Percentiles rank a stretch among this genome's conserved stretches.
Conservation (phyloP, 192 early-diverging fungal genomes). For the Paraglomus occultum region DNA sequence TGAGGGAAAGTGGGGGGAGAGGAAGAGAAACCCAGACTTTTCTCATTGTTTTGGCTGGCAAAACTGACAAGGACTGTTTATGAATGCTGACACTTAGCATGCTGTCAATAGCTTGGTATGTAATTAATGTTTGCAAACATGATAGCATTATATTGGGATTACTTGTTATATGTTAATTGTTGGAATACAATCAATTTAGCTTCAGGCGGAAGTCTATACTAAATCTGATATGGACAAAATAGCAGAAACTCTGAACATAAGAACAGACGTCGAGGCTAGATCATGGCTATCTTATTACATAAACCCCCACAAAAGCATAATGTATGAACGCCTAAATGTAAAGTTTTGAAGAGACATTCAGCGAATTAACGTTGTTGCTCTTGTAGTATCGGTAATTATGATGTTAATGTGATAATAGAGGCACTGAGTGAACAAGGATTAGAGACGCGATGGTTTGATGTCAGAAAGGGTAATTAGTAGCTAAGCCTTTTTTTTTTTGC, state of each 20-base stretch:
- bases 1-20: neutral
- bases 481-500: neutral
- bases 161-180: too few relatives aligned
- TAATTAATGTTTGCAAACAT: neutral
- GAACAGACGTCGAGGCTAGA: neutral
- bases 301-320: slow-evolving; percentile 28
- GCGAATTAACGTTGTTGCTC: neutral
- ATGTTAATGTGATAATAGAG: slow-evolving; percentile 25
- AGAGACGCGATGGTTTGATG: slow-evolving; percentile 27
- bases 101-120: neutral
- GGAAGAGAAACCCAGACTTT: neutral
- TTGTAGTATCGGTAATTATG: slow-evolving; percentile 15
- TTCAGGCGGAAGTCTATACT: slow-evolving; percentile 13
- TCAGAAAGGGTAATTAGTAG: slow-evolving; percentile 22
- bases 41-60: neutral
- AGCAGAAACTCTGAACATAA: slow-evolving; percentile 1
- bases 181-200: neutral
- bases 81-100: neutral
- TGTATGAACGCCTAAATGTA: neutral
- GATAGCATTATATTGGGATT: neutral
- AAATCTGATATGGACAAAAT: slow-evolving; percentile 12
- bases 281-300: neutral
- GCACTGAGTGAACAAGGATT: slow-evolving; percentile 10
- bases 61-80: neutral
- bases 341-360: neutral